Evolutionary conservation across 768 basidiomycete genomes (phyloP).

Genomic region (Lactarius quietus): DNA sequence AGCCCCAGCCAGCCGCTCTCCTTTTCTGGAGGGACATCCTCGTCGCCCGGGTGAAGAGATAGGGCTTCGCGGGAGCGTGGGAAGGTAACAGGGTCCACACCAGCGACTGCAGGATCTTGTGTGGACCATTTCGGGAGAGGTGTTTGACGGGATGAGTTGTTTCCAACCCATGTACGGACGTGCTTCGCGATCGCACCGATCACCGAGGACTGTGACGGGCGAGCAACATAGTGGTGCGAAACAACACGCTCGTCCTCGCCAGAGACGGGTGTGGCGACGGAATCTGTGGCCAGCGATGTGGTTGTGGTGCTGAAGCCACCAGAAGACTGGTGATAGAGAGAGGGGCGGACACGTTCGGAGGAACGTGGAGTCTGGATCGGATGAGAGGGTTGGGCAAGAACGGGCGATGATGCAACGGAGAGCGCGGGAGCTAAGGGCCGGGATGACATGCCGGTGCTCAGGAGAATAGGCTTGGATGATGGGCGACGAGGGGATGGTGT

Average conservation of each 20-base stretch:
- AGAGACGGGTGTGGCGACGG: slow-evolving; percentile 34
- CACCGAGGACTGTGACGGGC: slow-evolving; percentile 14
- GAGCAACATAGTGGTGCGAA: neutral
- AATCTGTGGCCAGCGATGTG: slow-evolving; percentile 28
- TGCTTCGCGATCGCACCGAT: slow-evolving; percentile 25
- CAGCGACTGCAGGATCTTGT: slow-evolving; percentile 18
- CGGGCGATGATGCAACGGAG: slow-evolving; percentile 21
- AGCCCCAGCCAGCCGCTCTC: slow-evolving; percentile 23
- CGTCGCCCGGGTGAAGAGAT: slow-evolving; percentile 26
- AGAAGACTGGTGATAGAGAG: slow-evolving; percentile 20
- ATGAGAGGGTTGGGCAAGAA: slow-evolving; percentile 22
- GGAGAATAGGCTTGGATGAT: slow-evolving; percentile 11
- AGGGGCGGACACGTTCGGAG: slow-evolving; percentile 16
- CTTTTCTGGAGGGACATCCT: slow-evolving; percentile 21
- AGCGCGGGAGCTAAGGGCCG: slow-evolving; percentile 25
- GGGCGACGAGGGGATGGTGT: slow-evolving; percentile 20
- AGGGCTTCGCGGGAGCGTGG: slow-evolving; percentile 16
- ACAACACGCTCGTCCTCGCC: slow-evolving; percentile 17
- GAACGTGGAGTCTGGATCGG: slow-evolving; percentile 26
- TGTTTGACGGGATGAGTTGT: slow-evolving; percentile 11
- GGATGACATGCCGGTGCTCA: slow-evolving; percentile 20
- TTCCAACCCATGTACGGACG: slow-evolving; percentile 27
- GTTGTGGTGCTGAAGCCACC: slow-evolving; percentile 23
- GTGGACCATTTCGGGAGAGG: slow-evolving; percentile 15
- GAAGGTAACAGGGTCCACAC: slow-evolving; percentile 13